These are phyloP conservation scores for Calonectria pteridis DNA, from an alignment of 2,329 filamentous ascomycete species.

Conservation along the genomic window DNA sequence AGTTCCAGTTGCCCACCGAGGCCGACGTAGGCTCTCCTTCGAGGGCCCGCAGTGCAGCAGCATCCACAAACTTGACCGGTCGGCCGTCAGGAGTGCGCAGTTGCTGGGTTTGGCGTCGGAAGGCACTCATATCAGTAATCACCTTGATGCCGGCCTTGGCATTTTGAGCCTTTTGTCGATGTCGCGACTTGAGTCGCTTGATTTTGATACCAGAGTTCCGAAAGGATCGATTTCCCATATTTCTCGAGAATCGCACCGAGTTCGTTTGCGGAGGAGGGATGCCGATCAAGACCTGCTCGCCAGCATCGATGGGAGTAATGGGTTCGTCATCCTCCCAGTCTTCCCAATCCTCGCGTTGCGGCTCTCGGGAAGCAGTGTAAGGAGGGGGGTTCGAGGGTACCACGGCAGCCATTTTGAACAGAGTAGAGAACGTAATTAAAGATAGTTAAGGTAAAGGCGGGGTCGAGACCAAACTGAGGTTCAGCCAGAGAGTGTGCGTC, in stretches of 20 bases:
- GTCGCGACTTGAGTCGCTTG: constrained; percentile 67
- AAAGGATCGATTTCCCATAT: constrained; percentile 43
- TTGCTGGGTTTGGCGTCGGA: constrained; percentile 56
- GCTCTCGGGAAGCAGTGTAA: constrained; percentile 30
- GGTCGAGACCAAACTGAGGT: constrained; percentile 17
- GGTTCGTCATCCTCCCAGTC: constrained; percentile 66
- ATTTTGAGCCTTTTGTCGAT: constrained; percentile 72
- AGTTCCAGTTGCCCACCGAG: constrained; percentile 69
- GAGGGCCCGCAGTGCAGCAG: constrained; percentile 70
- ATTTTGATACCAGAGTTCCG: constrained; percentile 56
- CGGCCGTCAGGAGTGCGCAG: constrained; percentile 47
- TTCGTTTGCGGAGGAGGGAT: constrained; percentile 34
- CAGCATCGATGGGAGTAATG: constrained; percentile 54
- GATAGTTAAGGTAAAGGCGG: constrained; percentile 9
- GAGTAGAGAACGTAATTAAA: constrained; percentile 22
- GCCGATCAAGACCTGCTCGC: constrained; percentile 51
- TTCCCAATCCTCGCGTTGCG: constrained; percentile 61
- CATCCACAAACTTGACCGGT: constrained; percentile 66
- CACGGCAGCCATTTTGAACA: constrained; percentile 32
- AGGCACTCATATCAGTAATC: constrained; percentile 75
- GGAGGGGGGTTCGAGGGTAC: constrained; percentile 27
- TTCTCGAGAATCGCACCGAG: constrained; percentile 28
- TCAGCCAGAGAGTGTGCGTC: constrained; percentile 30
- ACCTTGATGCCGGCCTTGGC: constrained; percentile 74
- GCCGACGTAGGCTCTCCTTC: constrained; percentile 67